Base-by-base conservation (phyloP, 306 rosid species). In the Spatholobus suberectus region DNA sequence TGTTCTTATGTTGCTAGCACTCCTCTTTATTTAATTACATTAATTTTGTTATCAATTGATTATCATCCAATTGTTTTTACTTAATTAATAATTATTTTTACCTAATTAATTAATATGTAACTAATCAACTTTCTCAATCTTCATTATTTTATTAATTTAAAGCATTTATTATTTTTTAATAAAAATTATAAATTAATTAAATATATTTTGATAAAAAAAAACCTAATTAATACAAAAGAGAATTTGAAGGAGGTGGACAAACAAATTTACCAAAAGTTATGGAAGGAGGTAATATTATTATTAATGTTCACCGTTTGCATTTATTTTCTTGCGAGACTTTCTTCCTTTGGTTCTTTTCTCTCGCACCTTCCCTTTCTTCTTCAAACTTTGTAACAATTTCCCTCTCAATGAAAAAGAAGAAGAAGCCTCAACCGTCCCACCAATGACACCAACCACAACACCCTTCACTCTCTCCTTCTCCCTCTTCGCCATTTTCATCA, bases 371-470 rank as follows among this genome's bases (percentile, higher is more conserved):
- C 1, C 5, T 41, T 32, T 57, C 43, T 70, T 65, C 51, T 35
- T 70, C 86, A 76, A 77, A 41, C 62, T 24, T 58, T 3, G 5
- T 1, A 37, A 71, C 70, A 70, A 17, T 18, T 63, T 37, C 80
- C 77, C 65, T 78, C 70, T 75, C 87, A 84, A 87, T 85, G 88
- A 78, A 79, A 83, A 87, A 75, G 63, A 81, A 58, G 32, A 81
- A 59, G 17, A 80, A 87, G 35, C 34, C 23, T 12, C 0, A 76
- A 65, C 44, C 15, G 3, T 44, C 8, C 77, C 38, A 35, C 76
- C 70, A 79, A 85, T 88, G 87, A 84, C 69, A 52, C 61, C 73
- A n/a, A n/a, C n/a, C n/a, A n/a, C n/a, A 85, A 84, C 69, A 46
- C 65, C 38, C 26, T 46, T 38, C 37, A 52, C 71, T 41, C 46